Evolutionary conservation across 2,329 filamentous ascomycete genomes (phyloP), one percentile per base, ranked within the genome.

Genomic region (Beauveria bassiana): DNA sequence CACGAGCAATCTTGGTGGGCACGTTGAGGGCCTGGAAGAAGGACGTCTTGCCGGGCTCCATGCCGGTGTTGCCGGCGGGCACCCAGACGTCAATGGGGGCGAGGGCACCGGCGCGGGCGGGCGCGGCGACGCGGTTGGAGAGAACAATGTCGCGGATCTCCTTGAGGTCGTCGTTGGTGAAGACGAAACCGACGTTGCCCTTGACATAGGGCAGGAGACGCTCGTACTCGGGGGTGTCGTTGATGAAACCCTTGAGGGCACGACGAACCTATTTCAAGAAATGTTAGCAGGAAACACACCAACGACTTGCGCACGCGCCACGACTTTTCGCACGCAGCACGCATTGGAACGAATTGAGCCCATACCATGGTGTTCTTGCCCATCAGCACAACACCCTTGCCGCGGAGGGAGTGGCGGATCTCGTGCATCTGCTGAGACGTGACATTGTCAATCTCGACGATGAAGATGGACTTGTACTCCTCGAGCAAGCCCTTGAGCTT

Each of bases 11-110:
- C 92, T 99, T 99, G 87, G 95, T 99, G 77, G 95, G 95, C 78
- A 99, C 92, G 91, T 93, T 93, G 81, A 99, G 95, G 74, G 95
- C 95, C 89, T 99, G 95, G 93, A 99, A 99, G 92, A 99, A 99
- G 77, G 95, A 98, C 75, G 95, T 99, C 90, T 99, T 99, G 81
- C 96, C 96, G 77, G 95, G 96, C 81, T 99, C 95, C 95, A 99
- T 99, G 83, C 95, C 95, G 74, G 95, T 99, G 90, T 99, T 99
- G 81, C 95, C 95, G 71, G 93, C 95, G 70, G 95, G 95, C 70
- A 99, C 79, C 84, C 82, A 99, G 77, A 99, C 95, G 79, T 99
- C 96, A 74, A 77, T 80, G 70, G 96, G 95, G 70, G 95, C 96
- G 72, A 99, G 74, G 74, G 96, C 95, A 88, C 96, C 96, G 74